These are phyloP conservation scores for Pythium plurisporium DNA, from an alignment of 352 stramenopile genomes.

Conservation along the genomic window DNA sequence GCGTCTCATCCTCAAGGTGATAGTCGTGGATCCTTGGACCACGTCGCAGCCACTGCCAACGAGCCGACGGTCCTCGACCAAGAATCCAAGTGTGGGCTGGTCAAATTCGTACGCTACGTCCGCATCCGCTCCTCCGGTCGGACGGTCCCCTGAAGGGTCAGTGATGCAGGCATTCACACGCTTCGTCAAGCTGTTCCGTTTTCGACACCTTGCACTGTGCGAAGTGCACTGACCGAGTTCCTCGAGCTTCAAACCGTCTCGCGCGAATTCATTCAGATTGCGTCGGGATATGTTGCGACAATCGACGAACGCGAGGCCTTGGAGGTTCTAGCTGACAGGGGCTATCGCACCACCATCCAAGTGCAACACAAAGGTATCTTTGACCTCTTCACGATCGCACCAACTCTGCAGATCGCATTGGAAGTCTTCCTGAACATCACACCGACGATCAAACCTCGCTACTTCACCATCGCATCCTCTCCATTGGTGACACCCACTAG, in stretches of 20 bases:
- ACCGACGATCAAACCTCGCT: constrained; percentile 83
- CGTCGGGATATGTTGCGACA: constrained; percentile 41
- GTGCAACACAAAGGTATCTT: constrained; percentile 66
- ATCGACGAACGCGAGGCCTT: constrained; percentile 38
- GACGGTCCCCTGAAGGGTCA: too few species aligned
- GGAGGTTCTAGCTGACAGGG: constrained; percentile 39
- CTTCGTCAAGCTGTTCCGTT: constrained; percentile 48
- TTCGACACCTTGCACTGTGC: constrained; percentile 85
- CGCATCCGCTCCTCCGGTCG: too few species aligned
- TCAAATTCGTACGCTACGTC: constrained; percentile 89
- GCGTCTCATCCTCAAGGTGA: not conserved
- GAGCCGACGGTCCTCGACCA: too few species aligned
- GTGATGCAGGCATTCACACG: not conserved
- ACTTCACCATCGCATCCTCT: constrained; percentile 94
- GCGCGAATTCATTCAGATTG: constrained; percentile 43
- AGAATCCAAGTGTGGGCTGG: constrained; percentile 39
- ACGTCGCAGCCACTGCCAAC: too few species aligned
- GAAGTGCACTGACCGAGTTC: constrained; percentile 85
- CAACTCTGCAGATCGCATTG: constrained; percentile 37
- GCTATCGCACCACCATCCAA: constrained; percentile 74
- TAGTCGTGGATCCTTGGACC: too few species aligned
- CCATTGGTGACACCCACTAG: constrained; percentile 47
- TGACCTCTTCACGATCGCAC: constrained; percentile 67
- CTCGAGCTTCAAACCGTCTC: constrained; percentile 83
- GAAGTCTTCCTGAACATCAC: constrained; percentile 84